A percentile compares a stretch with the other conserved stretches of the same genome.
Conservation (phyloP, 768 basidiomycete species). For the Boletus huronensis region DNA sequence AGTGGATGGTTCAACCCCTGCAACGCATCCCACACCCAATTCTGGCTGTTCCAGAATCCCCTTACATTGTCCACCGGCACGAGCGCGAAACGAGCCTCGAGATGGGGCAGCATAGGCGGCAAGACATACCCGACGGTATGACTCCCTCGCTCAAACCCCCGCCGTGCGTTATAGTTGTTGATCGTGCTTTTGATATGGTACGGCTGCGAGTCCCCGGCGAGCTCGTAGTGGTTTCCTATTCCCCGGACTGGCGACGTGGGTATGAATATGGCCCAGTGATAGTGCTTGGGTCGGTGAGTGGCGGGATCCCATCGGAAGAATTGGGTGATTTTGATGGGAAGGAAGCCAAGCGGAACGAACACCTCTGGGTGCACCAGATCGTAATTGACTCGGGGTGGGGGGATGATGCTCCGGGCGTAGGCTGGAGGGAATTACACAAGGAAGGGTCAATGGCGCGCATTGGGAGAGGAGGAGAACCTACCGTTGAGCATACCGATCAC, state of each 20-base stretch:
- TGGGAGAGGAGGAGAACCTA: not conserved
- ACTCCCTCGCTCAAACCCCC: slow-evolving; percentile 5
- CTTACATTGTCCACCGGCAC: not conserved
- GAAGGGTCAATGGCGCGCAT: not conserved
- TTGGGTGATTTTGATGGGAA: slow-evolving; percentile 5
- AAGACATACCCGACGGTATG: slow-evolving; percentile 10
- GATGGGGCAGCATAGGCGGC: not conserved
- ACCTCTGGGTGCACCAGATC: not conserved
- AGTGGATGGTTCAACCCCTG: not conserved
- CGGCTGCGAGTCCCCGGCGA: not conserved
- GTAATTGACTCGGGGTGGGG: not conserved
- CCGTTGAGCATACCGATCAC: not conserved
- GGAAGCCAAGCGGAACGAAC: not conserved
- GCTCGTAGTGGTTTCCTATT: slow-evolving; percentile 8
- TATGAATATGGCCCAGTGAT: slow-evolving; percentile 13
- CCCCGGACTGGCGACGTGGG: slow-evolving; percentile 4
- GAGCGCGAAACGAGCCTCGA: slow-evolving; percentile 6
- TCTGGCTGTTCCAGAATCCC: not conserved
- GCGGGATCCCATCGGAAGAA: not conserved
- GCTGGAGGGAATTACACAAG: not conserved
- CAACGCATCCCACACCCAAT: slow-evolving; percentile 8
- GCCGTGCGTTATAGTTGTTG: not conserved
- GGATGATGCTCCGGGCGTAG: not conserved
- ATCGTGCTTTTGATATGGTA: not conserved
- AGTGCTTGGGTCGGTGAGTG: not conserved